Percentiles rank a stretch among this genome's conserved stretches.
These are phyloP conservation scores for Penstemon davidsonii DNA, from an alignment of 257 asterid genomes.

Conservation along the genomic window DNA sequence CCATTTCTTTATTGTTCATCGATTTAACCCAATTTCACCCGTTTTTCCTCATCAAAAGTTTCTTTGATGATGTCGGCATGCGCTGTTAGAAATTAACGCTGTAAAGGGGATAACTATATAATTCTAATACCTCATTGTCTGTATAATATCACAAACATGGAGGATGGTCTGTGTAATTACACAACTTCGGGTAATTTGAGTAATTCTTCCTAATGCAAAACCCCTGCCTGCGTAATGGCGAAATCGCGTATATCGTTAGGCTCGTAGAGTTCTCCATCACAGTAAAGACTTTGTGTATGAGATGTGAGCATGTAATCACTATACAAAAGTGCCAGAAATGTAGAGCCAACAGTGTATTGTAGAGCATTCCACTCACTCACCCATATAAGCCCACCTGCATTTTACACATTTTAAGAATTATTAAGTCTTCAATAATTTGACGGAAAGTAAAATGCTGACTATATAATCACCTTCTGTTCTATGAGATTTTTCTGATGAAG, in stretches of 20 bases:
- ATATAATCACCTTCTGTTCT: slow-evolving; percentile 47
- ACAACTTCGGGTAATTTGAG: too few relatives aligned
- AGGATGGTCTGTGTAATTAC: too few relatives aligned
- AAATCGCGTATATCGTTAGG: slow-evolving; percentile 47
- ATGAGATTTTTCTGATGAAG: slow-evolving; percentile 38
- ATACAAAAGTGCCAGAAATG: slow-evolving; percentile 61
- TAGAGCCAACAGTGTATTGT: slow-evolving; percentile 64
- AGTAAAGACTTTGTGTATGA: slow-evolving; percentile 44
- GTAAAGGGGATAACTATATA: too few relatives aligned
- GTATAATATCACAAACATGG: too few relatives aligned
- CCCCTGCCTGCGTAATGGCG: slow-evolving; percentile 50
- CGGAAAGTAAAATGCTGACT: not conserved
- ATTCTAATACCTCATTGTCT: too few relatives aligned
- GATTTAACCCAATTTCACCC: too few relatives aligned
- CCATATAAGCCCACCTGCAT: slow-evolving; percentile 64
- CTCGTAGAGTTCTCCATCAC: slow-evolving; percentile 41
- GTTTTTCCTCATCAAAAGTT: too few relatives aligned
- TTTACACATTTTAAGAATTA: not conserved
- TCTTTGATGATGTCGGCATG: too few relatives aligned
- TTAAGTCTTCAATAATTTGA: not conserved
- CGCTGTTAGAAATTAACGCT: too few relatives aligned
- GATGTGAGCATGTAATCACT: slow-evolving; percentile 67
- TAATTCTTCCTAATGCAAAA: too few relatives aligned
- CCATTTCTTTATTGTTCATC: too few relatives aligned
- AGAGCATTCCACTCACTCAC: slow-evolving; percentile 47